These are phyloP conservation scores for Ampelomyces quisqualis DNA, from an alignment of 2,329 filamentous ascomycete genomes.

Conservation along the genomic window DNA sequence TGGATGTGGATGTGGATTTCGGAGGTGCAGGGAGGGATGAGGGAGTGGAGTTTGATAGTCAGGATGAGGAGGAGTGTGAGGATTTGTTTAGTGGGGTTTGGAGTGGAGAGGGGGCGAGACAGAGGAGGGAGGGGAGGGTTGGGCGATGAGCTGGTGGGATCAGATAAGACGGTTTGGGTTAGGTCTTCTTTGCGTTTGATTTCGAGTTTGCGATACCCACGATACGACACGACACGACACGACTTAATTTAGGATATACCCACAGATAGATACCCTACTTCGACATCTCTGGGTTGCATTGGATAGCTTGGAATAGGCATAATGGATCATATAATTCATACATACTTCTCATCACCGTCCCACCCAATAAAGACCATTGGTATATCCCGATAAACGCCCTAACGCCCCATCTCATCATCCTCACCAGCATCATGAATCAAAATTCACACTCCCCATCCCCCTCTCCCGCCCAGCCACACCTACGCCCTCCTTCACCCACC, in stretches of 20 bases:
- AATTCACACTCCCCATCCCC: conserved; percentile 28
- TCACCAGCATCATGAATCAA: conserved; percentile 2
- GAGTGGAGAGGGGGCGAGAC: conserved; percentile 56
- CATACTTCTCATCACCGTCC: not conserved
- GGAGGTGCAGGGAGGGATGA: conserved; percentile 16
- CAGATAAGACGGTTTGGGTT: not conserved
- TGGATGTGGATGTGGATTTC: conserved; percentile 7
- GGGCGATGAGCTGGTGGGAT: not conserved
- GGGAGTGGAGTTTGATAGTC: conserved; percentile 61
- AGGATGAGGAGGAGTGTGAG: conserved; percentile 68
- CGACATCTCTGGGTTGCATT: not conserved
- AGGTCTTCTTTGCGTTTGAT: not conserved
- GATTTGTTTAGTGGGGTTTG: conserved; percentile 64
- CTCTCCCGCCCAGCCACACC: conserved; percentile 47
- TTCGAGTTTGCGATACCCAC: not conserved
- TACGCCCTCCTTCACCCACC: conserved; percentile 46
- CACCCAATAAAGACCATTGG: not conserved
- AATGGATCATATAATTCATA: conserved; percentile 1
- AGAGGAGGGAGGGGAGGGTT: conserved; percentile 27
- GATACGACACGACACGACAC: not conserved
- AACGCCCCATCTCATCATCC: not conserved
- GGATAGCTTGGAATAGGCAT: not conserved
- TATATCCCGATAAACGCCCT: not conserved
- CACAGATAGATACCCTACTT: not conserved
- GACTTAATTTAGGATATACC: not conserved